Base-by-base conservation (phyloP, 768 basidiomycete genomes). In the Leccinellum rugosiceps region DNA sequence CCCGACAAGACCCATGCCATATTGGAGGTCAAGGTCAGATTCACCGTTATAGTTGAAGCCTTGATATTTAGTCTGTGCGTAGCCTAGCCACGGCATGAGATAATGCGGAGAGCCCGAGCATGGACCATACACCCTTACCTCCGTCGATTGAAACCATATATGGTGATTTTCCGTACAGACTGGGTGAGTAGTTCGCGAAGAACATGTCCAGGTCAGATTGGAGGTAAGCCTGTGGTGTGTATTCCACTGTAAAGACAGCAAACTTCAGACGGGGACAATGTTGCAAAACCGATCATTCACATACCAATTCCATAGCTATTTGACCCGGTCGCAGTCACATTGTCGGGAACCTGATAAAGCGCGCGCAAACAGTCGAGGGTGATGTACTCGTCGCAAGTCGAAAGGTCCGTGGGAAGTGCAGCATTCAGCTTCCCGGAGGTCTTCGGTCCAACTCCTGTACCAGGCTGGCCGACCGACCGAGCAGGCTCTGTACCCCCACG, bases 11-110 rank as follows among this genome's bases (percentile, higher is more conserved):
- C 61, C 57, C 66, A 73, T 74, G 26, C 49, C 68, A 19, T 69
- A 72, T 57, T 73, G 58, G 19, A 74, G 60, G 55, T 73, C 72
- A n/a, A 74, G 62, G 34, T 70, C 61, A 25, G 72, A 68, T 59
- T 73, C 73, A 26, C 63, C 68, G 31, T 72, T 72, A 57, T 61
- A 65, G 2, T 44, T 25, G 50, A 70, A 68, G 19, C 38, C 4
- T 13, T 41, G 38, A n/a, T 41, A 41, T 41, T 41, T n/a, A 9
- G 38, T 41, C 38, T 41, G 38, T 41, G 38, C 38, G 10, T 41
- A 41, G 9, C 38, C 38, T 41, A 41, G 38, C n/a, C n/a, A 3
- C 9, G 62, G 34, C 65, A 25, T 65, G 35, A 62, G 50, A 35
- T 4, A 41, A 41, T 31, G 28, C 9, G n/a, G n/a, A 31, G 11